A percentile compares a stretch with the other conserved stretches of the same genome.
Evolutionary conservation across 768 basidiomycete species (phyloP).

Genomic region (Tylopilus felleus): DNA sequence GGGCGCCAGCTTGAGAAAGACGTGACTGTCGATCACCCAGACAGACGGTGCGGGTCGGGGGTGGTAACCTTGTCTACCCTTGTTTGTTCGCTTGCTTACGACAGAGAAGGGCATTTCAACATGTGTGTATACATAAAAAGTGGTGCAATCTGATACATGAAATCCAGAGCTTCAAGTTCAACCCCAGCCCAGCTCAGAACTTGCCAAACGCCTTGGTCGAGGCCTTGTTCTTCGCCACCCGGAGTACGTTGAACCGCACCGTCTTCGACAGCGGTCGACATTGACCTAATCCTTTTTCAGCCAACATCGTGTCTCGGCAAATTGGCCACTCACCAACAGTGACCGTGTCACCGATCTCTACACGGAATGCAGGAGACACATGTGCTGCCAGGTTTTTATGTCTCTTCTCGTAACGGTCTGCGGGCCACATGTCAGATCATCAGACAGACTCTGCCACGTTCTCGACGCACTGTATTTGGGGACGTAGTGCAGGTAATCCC

Average conservation of each 20-base stretch:
- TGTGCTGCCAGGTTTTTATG: conserved; percentile 99
- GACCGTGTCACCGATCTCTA: conserved; percentile 88
- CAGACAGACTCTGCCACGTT: neutral
- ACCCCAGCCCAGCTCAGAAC: conserved; percentile 53
- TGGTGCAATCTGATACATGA: conserved; percentile 18
- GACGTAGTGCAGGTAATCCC: conserved; percentile 93
- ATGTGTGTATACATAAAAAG: conserved; percentile 18
- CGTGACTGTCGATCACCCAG: conserved; percentile 28
- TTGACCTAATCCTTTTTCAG: conserved; percentile 60
- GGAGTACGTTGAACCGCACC: conserved; percentile 97
- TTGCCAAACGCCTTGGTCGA: conserved; percentile 89
- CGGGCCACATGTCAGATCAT: conserved; percentile 8
- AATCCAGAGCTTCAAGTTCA: no score
- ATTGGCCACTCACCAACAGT: conserved; percentile 78
- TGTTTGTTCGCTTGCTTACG: conserved; percentile 36
- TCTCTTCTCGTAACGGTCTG: conserved; percentile 97
- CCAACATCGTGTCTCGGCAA: neutral
- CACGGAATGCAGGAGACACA: conserved; percentile 98
- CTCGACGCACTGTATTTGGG: conserved; percentile 90
- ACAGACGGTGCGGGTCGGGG: conserved; percentile 26
- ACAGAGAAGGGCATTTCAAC: neutral
- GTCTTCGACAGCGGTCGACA: conserved; percentile 99
- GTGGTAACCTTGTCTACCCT: conserved; percentile 21
- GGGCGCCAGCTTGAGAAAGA: conserved; percentile 67
- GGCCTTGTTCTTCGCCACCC: conserved; percentile 93